These are phyloP conservation scores for Alternaria consortialis DNA, from an alignment of 2,329 filamentous ascomycete genomes.

Conservation along the genomic window DNA sequence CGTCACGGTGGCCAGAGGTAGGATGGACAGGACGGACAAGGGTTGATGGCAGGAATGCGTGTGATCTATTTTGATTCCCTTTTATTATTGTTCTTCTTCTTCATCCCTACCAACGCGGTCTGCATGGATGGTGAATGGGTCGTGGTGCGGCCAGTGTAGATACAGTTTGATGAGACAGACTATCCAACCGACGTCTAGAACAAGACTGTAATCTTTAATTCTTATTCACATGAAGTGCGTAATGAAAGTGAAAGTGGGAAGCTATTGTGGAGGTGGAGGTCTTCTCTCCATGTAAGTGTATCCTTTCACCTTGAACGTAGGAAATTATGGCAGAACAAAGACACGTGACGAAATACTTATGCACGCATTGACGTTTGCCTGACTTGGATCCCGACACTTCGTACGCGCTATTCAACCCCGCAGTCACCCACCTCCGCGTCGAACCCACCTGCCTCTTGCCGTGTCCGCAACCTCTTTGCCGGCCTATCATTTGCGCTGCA, in stretches of 20 bases:
- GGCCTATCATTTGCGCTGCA: neutral
- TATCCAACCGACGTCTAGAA: slow-evolving; percentile 2
- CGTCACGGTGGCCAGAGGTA: neutral
- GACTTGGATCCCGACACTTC: neutral
- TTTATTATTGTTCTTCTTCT: slow-evolving; percentile 17
- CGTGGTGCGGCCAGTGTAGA: slow-evolving; percentile 15
- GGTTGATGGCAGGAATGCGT: slow-evolving; percentile 5
- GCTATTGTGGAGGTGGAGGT: too few relatives aligned
- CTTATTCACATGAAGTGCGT: neutral
- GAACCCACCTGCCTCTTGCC: slow-evolving; percentile 10
- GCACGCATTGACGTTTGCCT: slow-evolving; percentile 9
- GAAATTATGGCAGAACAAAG: neutral
- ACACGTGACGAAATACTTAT: slow-evolving; percentile 18
- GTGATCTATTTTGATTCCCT: slow-evolving; percentile 29
- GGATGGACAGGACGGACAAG: neutral
- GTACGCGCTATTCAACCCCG: slow-evolving; percentile 24
- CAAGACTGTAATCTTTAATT: neutral
- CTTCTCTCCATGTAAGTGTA: neutral
- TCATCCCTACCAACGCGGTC: slow-evolving; percentile 13
- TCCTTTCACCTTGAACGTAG: neutral
- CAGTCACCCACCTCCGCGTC: slow-evolving; percentile 17
- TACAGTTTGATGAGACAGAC: slow-evolving; percentile 9
- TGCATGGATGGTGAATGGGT: slow-evolving; percentile 10
- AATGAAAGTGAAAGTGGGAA: too few relatives aligned
- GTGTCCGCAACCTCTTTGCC: neutral